Evolutionary conservation across 192 early-diverging fungal genomes (phyloP), one percentile per base, ranked within the genome.

Genomic region (Backusella australiensis): DNA sequence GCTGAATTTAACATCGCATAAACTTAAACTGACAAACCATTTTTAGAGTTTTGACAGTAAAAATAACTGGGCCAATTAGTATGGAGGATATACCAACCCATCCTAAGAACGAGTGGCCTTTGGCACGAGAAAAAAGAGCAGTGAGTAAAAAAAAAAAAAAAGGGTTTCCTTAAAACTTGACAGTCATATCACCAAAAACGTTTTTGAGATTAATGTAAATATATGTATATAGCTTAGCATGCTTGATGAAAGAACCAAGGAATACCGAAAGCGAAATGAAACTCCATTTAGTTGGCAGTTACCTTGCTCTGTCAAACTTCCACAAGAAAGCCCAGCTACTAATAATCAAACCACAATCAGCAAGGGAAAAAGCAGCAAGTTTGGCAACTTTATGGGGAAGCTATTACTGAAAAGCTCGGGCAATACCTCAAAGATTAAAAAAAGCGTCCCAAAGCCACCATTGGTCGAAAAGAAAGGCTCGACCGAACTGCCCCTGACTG

Each of bases 381-480:
- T 74, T 32, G 72, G 72, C 5, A 56, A 39, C 23, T 74, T 74
- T 29, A 74, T 74, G 72, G 72, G 72, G 38, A 74, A 74, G n/a
- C 14, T 74, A 41, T 41, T 74, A 39, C 21, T 74, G 19, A 34
- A 74, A 34, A 74, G 53, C 35, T 12, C 17, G 11, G 26, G n/a
- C 11, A 68, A 49, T 35, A 9, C 56, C 21, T 63, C 56, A n/a
- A 68, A 29, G 21, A 67, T 29, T 36, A 71, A 36, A 74, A 75
- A 75, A 15, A 36, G 2, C 6, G n/a, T 19, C 29, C 34, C 72
- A 63, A 65, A 74, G 17, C 26, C 29, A 74, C 7, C 11, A 11
- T 7, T 21, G 11, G 29, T 63, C 17, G 53, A 74, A 26, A 56
- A 42, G 2, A 65, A 65, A 9, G 32, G 6, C 32, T 19, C 38